Evolutionary conservation across 257 asterid genomes (phyloP), one percentile per base, ranked within the genome.

Genomic region (Capsicum pubescens): DNA sequence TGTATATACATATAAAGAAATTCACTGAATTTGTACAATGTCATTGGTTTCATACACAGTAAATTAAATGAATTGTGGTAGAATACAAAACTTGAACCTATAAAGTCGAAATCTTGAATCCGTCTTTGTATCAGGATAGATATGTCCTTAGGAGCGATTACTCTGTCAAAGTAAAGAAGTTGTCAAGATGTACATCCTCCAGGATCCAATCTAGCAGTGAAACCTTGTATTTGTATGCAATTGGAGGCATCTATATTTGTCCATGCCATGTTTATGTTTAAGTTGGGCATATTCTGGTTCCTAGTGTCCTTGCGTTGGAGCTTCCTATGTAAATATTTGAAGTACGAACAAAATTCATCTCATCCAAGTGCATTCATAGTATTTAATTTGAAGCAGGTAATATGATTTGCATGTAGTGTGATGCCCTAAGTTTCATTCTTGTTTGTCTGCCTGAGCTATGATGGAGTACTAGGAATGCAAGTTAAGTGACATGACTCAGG

Each of bases 361-460:
- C 39, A 71, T 46, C 26, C 26, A 1, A 52, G 52, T 1, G 14
- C 39, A 6, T 1, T 44, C 9, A 3, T 19, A 48, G 12, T 72
- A 46, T 72, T 71, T 71, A 35, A 67, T 35, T 64, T 64, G 26
- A 69, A 69, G 78, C 26, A 70, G 17, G 57, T 71, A 42, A 15
- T 42, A 15, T 39, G 54, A 16, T 68, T 2, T 68, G 54, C 48
- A 32, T 66, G 72, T 35, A 35, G 1, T 66, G 48, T 67, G 0
- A 70, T 26, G 32, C 32, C 32, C 32, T 26, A 26, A 26, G 32
- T 26, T 26, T 26, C 32, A 26, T 26, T 26, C 32, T 26, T 26
- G 32, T 26, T 26, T 26, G 32, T 26, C 32, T 26, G 1, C 32
- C 32, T 1, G 32, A 26, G 32, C 32, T 26, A 26, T 26, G 32